These are phyloP conservation scores for Lithospermum erythrorhizon DNA, from an alignment of 257 asterid genomes.

Conservation along the genomic window DNA sequence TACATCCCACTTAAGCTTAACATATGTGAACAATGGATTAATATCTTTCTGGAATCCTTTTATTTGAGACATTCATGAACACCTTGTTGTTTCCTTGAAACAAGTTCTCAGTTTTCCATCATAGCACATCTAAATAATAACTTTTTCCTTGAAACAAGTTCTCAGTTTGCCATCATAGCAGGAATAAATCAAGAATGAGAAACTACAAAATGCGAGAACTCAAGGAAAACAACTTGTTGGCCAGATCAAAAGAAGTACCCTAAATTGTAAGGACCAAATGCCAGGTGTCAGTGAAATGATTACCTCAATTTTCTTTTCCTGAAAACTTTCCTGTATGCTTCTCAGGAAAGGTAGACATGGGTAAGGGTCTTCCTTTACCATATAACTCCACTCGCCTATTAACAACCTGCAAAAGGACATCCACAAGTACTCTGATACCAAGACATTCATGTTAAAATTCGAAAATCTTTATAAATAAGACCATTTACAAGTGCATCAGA, in stretches of 20 bases:
- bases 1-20: background rate
- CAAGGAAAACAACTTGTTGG: background rate
- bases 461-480: too few relatives aligned
- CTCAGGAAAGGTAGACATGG: conserved; percentile 39
- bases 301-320: conserved; percentile 53
- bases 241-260: background rate
- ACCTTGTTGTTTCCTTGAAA: too few relatives aligned
- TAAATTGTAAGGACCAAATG: background rate
- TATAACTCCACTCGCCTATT: conserved; percentile 62
- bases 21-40: background rate
- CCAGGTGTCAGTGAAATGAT: conserved; percentile 7
- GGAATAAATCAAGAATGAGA: too few relatives aligned
- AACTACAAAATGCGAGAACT: too few relatives aligned
- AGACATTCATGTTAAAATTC: background rate
- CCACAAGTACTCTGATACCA: conserved; percentile 1
- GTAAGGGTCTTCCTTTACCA: conserved; percentile 29
- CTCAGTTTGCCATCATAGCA: too few relatives aligned
- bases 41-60: background rate
- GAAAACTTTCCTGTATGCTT: conserved; percentile 48
- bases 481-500: background rate
- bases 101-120: too few relatives aligned
- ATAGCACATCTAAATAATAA: too few relatives aligned
- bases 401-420: conserved; percentile 47
- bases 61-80: too few relatives aligned
- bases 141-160: too few relatives aligned